Base-by-base conservation (phyloP, 768 basidiomycete species). In the Rubroboletus pulcherrimus region DNA sequence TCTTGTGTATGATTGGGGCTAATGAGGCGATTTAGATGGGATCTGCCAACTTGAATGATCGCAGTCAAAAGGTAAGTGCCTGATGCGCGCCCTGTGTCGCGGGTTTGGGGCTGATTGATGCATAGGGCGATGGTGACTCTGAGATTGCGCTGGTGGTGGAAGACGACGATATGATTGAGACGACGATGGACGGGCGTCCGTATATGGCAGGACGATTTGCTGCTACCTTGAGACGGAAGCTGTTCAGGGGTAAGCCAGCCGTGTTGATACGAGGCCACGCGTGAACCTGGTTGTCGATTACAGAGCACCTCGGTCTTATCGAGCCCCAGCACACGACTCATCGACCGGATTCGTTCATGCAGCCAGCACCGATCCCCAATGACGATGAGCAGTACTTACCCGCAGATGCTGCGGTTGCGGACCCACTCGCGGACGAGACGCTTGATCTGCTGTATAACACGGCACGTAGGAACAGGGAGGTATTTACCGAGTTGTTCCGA, bases 121-220 rank as follows among this genome's bases (percentile, higher is more conserved):
- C 59, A 14, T 45, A 88, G 85, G 95, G 95, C 26, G 89, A 96
- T 60, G 93, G 92, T 34, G 93, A 96, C 71, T 96, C 93, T 1
- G 97, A 98, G 73, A 96, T 98, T 59, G 91, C 90, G 7, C 73
- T 97, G 8, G 85, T 98, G 19, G 87, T 97, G 31, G 95, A 98
- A 71, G 96, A 99, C 64, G 73, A 79, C 0, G 91, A 96, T 48
- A 76, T 83, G 74, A 76, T 99, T 39, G 76, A 80, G 29, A 81
- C 85, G 4, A 78, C 68, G 15, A 96, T 97, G 93, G 77, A 93
- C 62, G 92, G 93, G 2, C 69, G 81, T 59, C 79, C 80, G 29
- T 91, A 86, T 70, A 71, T 77, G 68, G 96, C 85, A 0, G 75
- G 82, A 29, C 85, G 87, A 43, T 93, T 98, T 64, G 95, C 96